These are phyloP conservation scores for Termitomyces sp. DNA, from an alignment of 768 basidiomycete genomes.

Conservation along the genomic window DNA sequence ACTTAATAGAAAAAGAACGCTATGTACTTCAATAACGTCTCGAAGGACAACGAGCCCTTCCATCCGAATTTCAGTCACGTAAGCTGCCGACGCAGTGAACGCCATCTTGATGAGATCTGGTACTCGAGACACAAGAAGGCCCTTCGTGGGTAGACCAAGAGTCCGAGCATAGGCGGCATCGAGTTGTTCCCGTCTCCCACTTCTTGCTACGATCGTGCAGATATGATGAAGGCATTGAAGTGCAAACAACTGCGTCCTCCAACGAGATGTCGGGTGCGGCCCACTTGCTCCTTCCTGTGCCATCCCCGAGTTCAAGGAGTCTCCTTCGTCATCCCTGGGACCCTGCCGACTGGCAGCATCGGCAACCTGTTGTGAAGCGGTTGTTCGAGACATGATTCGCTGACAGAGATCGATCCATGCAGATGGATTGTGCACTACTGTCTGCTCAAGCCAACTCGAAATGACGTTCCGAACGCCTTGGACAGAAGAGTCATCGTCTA, in stretches of 20 bases:
- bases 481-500: conserved; percentile 91
- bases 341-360: conserved; percentile 52
- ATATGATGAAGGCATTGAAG: conserved; percentile 89
- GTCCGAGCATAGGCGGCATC: conserved; percentile 67
- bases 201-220: conserved; percentile 65
- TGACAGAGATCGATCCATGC: conserved; percentile 99
- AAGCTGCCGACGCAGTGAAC: conserved; percentile 94
- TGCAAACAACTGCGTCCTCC: conserved; percentile 96
- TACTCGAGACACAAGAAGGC: conserved; percentile 77
- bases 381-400: conserved; percentile 92
- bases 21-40: conserved; percentile 82
- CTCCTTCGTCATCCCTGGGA: conserved; percentile 88
- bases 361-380: conserved; percentile 70
- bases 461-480: conserved; percentile 94
- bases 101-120: conserved; percentile 97
- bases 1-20: neutral
- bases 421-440: conserved; percentile 85
- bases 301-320: conserved; percentile 71
- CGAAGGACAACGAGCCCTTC: conserved; percentile 85
- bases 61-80: conserved; percentile 91
- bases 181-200: conserved; percentile 78
- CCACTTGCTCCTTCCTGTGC: conserved; percentile 32
- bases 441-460: conserved; percentile 90
- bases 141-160: conserved; percentile 48
- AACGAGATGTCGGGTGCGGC: conserved; percentile 64